Evolutionary conservation across 2,329 filamentous ascomycete species (phyloP), one percentile per base, ranked within the genome.

Genomic region (Sordariomycetes sp.): DNA sequence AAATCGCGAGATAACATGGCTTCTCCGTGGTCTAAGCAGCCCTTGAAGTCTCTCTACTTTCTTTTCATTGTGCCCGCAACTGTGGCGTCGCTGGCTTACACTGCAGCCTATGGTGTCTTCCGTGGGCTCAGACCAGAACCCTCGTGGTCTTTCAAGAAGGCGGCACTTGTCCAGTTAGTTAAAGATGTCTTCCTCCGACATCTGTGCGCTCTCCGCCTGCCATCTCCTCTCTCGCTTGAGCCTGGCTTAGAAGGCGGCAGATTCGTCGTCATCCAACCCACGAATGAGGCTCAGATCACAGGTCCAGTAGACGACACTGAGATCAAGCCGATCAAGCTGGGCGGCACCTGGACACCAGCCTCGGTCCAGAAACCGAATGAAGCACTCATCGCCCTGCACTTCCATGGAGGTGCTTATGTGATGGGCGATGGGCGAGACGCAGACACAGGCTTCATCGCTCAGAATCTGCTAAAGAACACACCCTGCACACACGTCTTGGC

Each of bases 351-450:
- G 32, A 20, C 23, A 6, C 32, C 32, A 5, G 9, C 8, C 3
- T 10, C 9, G 16, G 24, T 18, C 14, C 30, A 11, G 18, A 11
- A 14, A 10, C 14, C 21, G 15, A 14, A 27, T 15, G 17, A 20
- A 8, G 4, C 21, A 14, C 24, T 10, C 18, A 25, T 34, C n/a
- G 32, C n/a, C 12, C 41, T 57, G 19, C 49, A 56, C 28, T 39
- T 57, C 29, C 54, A 56, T 27, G 54, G 54, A 16, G 52, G 53
- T 11, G 53, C 43, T 10, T 56, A 45, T 37, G 47, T 50, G 12
- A 32, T 54, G 5, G 48, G 47, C 8, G 44, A 46, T 19, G 51
- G 53, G 2, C 47, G 52, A 10, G 49, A 53, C 25, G 31, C 26
- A 3, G 46, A 49, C 35, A 44, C 43, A 2, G 48, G 44, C 10